Conservation (phyloP, 2,329 filamentous ascomycete species). For the Colletotrichum magnum region DNA sequence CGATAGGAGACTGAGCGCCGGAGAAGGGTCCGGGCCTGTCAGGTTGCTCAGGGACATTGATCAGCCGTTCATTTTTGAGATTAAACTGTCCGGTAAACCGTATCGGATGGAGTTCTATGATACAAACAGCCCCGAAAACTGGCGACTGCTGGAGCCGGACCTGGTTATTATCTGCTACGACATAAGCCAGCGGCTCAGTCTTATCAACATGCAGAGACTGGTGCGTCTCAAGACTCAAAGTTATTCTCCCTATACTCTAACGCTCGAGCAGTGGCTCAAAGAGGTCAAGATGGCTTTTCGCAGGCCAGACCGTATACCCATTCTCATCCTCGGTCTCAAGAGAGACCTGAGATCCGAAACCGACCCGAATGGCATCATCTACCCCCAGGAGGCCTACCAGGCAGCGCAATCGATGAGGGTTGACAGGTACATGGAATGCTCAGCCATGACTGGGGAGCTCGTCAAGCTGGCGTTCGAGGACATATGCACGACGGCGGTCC, state of each 20-base stretch:
- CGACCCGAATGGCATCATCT: conserved; percentile 72
- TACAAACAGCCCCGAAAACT: conserved; percentile 70
- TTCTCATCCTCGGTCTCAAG: conserved; percentile 73
- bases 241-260: conserved; percentile 12
- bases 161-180: conserved; percentile 73
- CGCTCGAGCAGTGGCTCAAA: conserved; percentile 68
- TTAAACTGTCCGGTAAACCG: conserved; percentile 54
- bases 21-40: conserved; percentile 58
- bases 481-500: conserved; percentile 69
- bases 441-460: conserved; percentile 72
- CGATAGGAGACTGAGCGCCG: conserved; percentile 66
- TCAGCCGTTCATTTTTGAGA: conserved; percentile 73
- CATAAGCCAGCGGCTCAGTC: conserved; percentile 70
- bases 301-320: conserved; percentile 63
- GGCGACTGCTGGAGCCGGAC: conserved; percentile 71
- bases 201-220: conserved; percentile 70
- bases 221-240: conserved; percentile 54
- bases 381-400: conserved; percentile 72
- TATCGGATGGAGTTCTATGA: conserved; percentile 73
- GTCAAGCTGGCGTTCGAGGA: conserved; percentile 72
- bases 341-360: conserved; percentile 70
- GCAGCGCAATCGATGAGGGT: conserved; percentile 70
- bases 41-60: conserved; percentile 69
- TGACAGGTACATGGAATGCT: conserved; percentile 76
- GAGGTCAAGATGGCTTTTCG: conserved; percentile 65